phyloP scores from a whole-genome alignment of 208 protist species.

The Wallacemonas sp. region DNA sequence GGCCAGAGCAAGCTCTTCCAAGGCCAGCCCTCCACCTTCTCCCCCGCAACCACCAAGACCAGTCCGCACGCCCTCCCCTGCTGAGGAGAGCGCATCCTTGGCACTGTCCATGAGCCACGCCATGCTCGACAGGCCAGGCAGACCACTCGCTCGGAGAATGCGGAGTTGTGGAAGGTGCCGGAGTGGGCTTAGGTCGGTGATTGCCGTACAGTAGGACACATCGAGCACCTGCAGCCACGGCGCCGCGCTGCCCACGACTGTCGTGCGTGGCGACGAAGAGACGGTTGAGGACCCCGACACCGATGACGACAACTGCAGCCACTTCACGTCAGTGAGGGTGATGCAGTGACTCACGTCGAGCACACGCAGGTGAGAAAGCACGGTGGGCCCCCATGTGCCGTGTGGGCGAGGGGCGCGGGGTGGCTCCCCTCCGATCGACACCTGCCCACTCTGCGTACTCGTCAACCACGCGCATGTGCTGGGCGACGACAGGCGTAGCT shows the following conservation, averaged over 20 bases:
- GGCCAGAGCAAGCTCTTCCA: slow-evolving; percentile 5
- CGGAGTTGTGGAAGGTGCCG: slow-evolving; percentile 1
- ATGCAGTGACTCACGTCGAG: background rate
- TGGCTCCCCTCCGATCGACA: background rate
- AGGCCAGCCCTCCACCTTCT: background rate
- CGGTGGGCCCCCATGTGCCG: background rate
- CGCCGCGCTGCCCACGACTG: background rate
- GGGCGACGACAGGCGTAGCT: background rate
- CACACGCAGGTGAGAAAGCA: slow-evolving; percentile 7
- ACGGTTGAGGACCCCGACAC: no score
- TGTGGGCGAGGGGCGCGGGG: background rate
- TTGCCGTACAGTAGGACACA: background rate
- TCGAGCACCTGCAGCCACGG: background rate
- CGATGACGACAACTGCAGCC: background rate
- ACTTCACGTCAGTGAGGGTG: background rate
- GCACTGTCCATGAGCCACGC: slow-evolving; percentile 7
- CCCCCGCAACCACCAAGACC: no score
- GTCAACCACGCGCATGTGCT: background rate
- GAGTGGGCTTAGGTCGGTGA: slow-evolving; percentile 18
- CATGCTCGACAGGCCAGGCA: background rate
- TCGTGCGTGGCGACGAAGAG: background rate
- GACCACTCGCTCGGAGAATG: background rate
- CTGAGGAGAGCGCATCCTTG: background rate
- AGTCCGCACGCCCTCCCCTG: background rate
- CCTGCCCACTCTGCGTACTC: background rate